These are phyloP conservation scores for Blechomonas ayalai DNA, from an alignment of 208 protist genomes.

Conservation along the genomic window DNA sequence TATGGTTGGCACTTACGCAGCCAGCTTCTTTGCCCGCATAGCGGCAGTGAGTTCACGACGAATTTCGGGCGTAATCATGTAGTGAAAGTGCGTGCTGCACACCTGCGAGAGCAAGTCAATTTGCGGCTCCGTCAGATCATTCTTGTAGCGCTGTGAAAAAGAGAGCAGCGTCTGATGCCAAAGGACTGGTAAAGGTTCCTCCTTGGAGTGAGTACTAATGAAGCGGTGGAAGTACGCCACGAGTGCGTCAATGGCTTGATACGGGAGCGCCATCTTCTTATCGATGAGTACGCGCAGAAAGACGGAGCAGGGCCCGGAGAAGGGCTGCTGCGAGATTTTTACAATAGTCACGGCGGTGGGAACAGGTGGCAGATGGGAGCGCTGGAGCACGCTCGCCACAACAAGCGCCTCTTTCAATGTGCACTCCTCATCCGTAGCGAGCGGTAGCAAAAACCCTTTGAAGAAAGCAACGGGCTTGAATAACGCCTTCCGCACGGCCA, in stretches of 20 bases:
- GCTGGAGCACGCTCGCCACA: constrained; percentile 90
- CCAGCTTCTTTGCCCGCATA: constrained; percentile 16
- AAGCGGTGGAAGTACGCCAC: constrained; percentile 95
- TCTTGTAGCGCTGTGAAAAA: constrained; percentile 90
- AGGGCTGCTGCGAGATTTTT: constrained; percentile 92
- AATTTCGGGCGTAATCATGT: constrained; percentile 83
- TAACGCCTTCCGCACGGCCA: constrained; percentile 96
- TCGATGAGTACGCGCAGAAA: constrained; percentile 96
- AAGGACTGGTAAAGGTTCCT: constrained; percentile 90
- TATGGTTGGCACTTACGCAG: not conserved
- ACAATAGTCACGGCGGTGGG: constrained; percentile 92
- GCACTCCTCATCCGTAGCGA: constrained; percentile 92
- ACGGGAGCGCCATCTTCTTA: constrained; percentile 98
- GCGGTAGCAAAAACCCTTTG: constrained; percentile 98
- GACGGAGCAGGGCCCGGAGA: constrained; percentile 86
- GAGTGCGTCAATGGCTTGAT: constrained; percentile 92
- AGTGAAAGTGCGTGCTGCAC: constrained; percentile 82
- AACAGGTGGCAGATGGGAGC: constrained; percentile 85
- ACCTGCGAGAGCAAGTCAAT: constrained; percentile 60
- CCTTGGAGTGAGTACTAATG: constrained; percentile 57
- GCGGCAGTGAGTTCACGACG: constrained; percentile 68
- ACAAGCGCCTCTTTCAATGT: constrained; percentile 94
- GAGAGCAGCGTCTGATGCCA: constrained; percentile 96
- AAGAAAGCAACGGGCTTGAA: constrained; percentile 99
- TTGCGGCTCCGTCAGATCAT: constrained; percentile 71